phyloP scores from a whole-genome alignment of 345 rosid genomes.

The Jatropha curcas region DNA sequence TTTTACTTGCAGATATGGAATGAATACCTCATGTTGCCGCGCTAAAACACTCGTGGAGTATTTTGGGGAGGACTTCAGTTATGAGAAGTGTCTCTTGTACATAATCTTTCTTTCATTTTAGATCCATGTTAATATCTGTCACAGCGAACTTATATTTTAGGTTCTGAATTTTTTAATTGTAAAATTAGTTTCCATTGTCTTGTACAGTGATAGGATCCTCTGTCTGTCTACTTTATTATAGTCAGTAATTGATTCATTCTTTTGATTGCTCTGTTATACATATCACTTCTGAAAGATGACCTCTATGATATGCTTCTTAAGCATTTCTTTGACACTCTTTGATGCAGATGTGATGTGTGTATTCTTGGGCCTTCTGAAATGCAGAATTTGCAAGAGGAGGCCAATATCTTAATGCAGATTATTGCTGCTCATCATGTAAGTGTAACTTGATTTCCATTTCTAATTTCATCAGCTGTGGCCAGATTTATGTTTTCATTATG shows the following conservation, averaged over 20 bases:
- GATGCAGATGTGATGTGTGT: conserved; percentile 79
- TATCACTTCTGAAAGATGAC: not conserved
- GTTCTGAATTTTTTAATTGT: too few relatives aligned
- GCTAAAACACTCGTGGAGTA: conserved; percentile 75
- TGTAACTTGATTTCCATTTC: not conserved
- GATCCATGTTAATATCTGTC: not conserved
- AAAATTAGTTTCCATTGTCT: not conserved
- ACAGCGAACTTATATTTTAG: not conserved
- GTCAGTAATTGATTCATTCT: not conserved
- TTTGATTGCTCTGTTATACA: not conserved
- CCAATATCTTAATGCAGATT: conserved; percentile 61
- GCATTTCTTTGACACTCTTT: conserved; percentile 8
- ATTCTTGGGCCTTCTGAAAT: conserved; percentile 63
- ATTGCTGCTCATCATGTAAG: conserved; percentile 58
- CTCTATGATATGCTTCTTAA: not conserved
- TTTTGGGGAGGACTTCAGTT: conserved; percentile 72
- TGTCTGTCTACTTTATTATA: not conserved
- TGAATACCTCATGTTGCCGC: conserved; percentile 80
- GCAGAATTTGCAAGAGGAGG: conserved; percentile 70
- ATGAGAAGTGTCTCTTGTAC: conserved; percentile 66
- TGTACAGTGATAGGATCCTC: not conserved
- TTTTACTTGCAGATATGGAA: conserved; percentile 66
- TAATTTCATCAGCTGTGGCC: not conserved
- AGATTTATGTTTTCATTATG: not conserved
- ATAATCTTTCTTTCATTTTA: conserved; percentile 19